Conservation (phyloP, 768 basidiomycete species). For the Polyporus arcularius region DNA sequence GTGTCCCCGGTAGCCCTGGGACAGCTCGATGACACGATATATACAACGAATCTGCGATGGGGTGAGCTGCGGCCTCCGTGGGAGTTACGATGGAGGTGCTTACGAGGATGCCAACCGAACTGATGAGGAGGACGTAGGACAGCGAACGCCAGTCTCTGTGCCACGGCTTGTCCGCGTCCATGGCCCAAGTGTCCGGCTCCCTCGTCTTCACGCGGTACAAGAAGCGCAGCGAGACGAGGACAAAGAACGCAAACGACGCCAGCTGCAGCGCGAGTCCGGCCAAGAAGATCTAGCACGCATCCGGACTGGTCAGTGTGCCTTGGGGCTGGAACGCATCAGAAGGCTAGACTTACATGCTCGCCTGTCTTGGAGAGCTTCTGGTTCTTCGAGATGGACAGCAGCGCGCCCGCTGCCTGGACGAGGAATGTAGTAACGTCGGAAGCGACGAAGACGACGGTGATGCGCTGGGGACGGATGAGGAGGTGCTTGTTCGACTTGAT, state of each 20-base stretch:
- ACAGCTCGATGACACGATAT: conserved; percentile 57
- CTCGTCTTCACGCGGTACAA: conserved; percentile 47
- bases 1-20: conserved; percentile 60
- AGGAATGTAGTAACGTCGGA: conserved; percentile 69
- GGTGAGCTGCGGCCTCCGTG: neutral
- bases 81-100: neutral
- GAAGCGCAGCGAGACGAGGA: conserved; percentile 47
- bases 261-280: conserved; percentile 59
- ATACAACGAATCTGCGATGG: conserved; percentile 57
- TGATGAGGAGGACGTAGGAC: conserved; percentile 49
- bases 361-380: conserved; percentile 11
- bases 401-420: conserved; percentile 54
- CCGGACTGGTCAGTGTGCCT: neutral
- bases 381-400: conserved; percentile 42
- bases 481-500: conserved; percentile 50
- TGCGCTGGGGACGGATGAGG: conserved; percentile 45
- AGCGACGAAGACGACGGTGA: conserved; percentile 60
- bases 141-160: conserved; percentile 60
- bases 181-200: conserved; percentile 42
- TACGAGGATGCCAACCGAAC: conserved; percentile 66
- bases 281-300: conserved; percentile 47
- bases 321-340: neutral
- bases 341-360: conserved; percentile 11
- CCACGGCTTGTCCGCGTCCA: conserved; percentile 44
- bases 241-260: conserved; percentile 53